Evolutionary conservation across 257 asterid species (phyloP), one percentile per base, ranked within the genome.

Genomic region (Salvia miltiorrhiza): DNA sequence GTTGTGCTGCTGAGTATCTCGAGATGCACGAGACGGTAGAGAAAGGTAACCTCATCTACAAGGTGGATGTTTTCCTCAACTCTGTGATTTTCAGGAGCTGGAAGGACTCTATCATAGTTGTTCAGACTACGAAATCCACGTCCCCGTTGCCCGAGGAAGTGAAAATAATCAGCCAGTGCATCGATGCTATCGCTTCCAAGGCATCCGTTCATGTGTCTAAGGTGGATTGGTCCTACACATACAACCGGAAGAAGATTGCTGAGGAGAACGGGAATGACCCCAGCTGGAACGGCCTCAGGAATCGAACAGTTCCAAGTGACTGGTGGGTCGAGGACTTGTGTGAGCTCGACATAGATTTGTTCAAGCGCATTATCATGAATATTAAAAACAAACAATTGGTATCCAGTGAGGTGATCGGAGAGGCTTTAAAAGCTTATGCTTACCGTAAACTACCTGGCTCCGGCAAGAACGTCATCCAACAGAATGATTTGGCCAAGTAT

Each of bases 281-380:
- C 30, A 67, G 72, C 79, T 79, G 85, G 89, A 85, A 84, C 17
- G 82, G 88, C 23, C 72, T 93, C 37, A 77, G 94, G 73, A 86
- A 59, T 72, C 80, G 96, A 53, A 49, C 17, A 53, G 88, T 90
- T 11, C 99, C 99, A 0, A 77, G 72, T 54, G 97, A 93, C 81
- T 94, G 99, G 99, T 94, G 97, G 97, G 97, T 86, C 9, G 99
- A 94, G 84, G 97, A 94, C 71, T 72, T 90, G 17, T 83, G 78
- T 14, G 99, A 94, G 63, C 96, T 91, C 14, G 97, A 94, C 33
- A 81, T 90, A 7, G 97, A 90, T 59, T 71, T 94, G 24, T 94
- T 78, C 62, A 87, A 83, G 72, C 80, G 90, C 21, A 88, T 90
- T 37, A 78, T 94, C 32, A 32, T 72, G 44, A 48, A 77, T 13